Evolutionary conservation across 208 protist species (phyloP), one percentile per base, ranked within the genome.

Genomic region (Leptomonas seymouri): DNA sequence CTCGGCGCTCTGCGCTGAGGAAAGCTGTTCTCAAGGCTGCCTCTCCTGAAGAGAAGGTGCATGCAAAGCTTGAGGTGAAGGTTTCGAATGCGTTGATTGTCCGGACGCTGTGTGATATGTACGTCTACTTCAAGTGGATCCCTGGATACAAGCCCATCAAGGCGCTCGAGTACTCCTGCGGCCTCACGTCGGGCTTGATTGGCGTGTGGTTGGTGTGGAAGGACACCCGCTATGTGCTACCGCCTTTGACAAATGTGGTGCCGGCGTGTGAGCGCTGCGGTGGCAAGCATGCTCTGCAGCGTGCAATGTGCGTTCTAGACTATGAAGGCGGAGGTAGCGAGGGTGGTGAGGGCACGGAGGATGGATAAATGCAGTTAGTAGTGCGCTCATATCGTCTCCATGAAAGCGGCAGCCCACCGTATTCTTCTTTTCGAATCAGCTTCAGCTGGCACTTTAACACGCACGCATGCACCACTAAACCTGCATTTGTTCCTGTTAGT

Each of bases 41-140:
- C 15, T 68, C 66, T 14, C 63, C 46, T 21, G 44, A 59, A 45
- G 58, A 78, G 54, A 44, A 60, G n/a, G 30, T 56, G 51, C 71
- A 82, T 64, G 73, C 83, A 27, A 23, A 67, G 11, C 15, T 73
- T 15, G 74, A 81, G 28, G 21, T 97, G 30, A 66, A 56, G 48
- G 73, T 81, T 11, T 84, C 67, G 25, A 68, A 81, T 55, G 73
- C 86, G 53, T 82, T 93, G 2, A 65, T 89, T 12, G 67, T 89
- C n/a, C 92, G 92, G 39, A 87, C 80, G 16, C 34, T 94, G 53
- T 89, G 81, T 53, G 92, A 97, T 66, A 97, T 97, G 86, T 82
- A 88, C 66, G 86, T 97, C 25, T 97, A 97, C 81, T 97, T 87
- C 80, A 90, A 93, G 73, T 97, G 93, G 91, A 70, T 96, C 23